Percentiles rank a stretch among this genome's conserved stretches.
phyloP scores from a whole-genome alignment of 1,284 basidiomycete genomes.

The Marasmius tenuissimus region DNA sequence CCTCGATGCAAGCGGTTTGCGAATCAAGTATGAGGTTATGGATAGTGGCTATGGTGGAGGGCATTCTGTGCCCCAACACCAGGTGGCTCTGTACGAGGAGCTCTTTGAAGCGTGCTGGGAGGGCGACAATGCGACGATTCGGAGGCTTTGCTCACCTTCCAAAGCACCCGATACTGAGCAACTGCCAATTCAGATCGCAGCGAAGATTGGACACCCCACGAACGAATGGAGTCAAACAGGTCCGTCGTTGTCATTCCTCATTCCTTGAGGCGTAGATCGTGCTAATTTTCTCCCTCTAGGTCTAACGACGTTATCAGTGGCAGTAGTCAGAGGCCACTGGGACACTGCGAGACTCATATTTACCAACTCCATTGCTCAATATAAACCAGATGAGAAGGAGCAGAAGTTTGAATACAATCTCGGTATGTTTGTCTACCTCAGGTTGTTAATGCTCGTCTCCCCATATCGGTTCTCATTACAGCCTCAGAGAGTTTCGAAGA shows the following conservation, averaged over 20 bases:
- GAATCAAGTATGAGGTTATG: not conserved
- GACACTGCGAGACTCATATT: constrained; percentile 51
- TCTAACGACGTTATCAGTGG: constrained; percentile 47
- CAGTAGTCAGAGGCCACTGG: constrained; percentile 48
- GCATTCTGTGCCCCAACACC: constrained; percentile 26
- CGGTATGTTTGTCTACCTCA: constrained; percentile 22
- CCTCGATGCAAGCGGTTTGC: not conserved
- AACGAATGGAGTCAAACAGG: constrained; percentile 10
- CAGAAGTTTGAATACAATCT: constrained; percentile 34
- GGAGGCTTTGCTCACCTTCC: constrained; percentile 49
- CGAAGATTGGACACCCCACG: constrained; percentile 20
- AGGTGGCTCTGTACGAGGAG: constrained; percentile 41
- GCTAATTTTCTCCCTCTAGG: constrained; percentile 22
- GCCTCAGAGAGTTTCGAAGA: not conserved
- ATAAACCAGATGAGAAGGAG: constrained; percentile 36
- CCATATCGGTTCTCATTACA: not conserved
- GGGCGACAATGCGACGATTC: constrained; percentile 49
- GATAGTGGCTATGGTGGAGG: not conserved
- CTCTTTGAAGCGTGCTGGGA: constrained; percentile 52
- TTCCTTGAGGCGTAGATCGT: not conserved
- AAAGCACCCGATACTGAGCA: constrained; percentile 24
- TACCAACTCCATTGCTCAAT: constrained; percentile 52
- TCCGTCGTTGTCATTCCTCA: constrained; percentile 15
- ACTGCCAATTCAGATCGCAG: constrained; percentile 43
- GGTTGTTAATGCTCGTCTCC: no score